Evolutionary conservation across 75 land plant species (phyloP), one percentile per base, ranked within the genome.

Genomic region (Cupressus sempervirens): DNA sequence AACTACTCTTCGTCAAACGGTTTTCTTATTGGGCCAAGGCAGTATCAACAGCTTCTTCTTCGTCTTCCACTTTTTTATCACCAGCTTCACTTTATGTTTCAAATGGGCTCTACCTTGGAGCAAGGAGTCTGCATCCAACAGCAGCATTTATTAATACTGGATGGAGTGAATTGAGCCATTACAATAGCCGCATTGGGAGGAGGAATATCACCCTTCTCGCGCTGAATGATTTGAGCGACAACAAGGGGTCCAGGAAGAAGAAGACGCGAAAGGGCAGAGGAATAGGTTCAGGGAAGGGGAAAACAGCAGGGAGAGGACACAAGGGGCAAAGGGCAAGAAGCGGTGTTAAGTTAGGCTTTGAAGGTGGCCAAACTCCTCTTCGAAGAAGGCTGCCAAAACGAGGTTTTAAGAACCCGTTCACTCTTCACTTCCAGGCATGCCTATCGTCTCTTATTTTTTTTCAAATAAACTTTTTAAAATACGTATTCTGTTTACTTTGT

Each of bases 311-410:
- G 48, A 89, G 98, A 45, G 99, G 99, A 2, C 98, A 97, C 86
- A 97, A 95, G 88, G 99, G 99, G 1, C 99, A 97, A 89, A 93
- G 91, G 84, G 99, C 98, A 0, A 89, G 99, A 53, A 92, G 93
- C 15, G 89, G 92, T 14, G 36, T 75, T 46, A 95, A 92, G 82
- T 87, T 94, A 75, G 99, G 99, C 2, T 97, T 97, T 68, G 99
- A 97, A 86, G 99, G 99, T 20, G 98, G 99, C 1, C 99, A 97
- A 88, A 97, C 99, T 3, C 99, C 99, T 12, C 88, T 97, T 30
- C 93, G 99, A 6, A 88, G 94, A 38, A 84, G 94, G 26, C 72
- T 95, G 76, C 99, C 99, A 20, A 90, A 91, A 45, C 86, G 99
- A 29, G 99, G 97, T 36, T 96, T 96, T 73, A 93, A 93, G 65